Base-by-base conservation (phyloP, 2,329 filamentous ascomycete species). In the Ascochyta viciae-villosae region DNA sequence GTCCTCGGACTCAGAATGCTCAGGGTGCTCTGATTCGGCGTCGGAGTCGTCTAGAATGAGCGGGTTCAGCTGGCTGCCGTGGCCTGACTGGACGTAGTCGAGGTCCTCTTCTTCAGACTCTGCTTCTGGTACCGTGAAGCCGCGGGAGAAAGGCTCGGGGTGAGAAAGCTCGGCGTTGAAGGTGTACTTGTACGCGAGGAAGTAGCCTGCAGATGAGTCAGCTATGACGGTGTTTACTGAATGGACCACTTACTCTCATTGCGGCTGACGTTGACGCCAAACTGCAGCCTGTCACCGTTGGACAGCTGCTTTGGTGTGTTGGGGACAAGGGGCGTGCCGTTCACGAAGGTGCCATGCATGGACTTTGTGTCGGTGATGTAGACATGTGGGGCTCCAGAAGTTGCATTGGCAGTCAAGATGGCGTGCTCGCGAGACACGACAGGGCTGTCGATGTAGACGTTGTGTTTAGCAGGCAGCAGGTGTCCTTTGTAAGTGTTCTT, bases 351-450 rank as follows among this genome's bases (percentile, higher is more conserved):
- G 27, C 86, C 86, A 67, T 89, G 86, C 80, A 87, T 86, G 8
- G 85, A 88, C 31, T 78, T 80, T 16, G 76, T 75, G 65, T 89
- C 86, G 55, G 73, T 76, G 57, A 89, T 76, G 47, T 76, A 80
- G 41, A 86, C 72, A 8, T 56, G 57, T 24, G 70, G 63, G 10
- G 44, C 34, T 26, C 65, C 62, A 31, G 48, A 46, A 49, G 27
- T 42, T 10, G 58, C 43, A 45, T 67, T 62, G 38, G 62, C 62
- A 2, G 66, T 71, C 34, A 80, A 62, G 48, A 83, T 74, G 15
- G 89, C 89, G 74, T 92, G 89, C 10, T 84, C 72, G 40, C 89
- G 81, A 23, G 88, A 91, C 80, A 92, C 88, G 33, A 91, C 88
- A 0, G 88, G 85, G 53, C 85, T 89, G 61, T 90, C 84, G 55